A percentile compares a stretch with the other conserved stretches of the same genome.
phyloP scores from a whole-genome alignment of 257 asterid genomes.

The Solanum ossicruentum region DNA sequence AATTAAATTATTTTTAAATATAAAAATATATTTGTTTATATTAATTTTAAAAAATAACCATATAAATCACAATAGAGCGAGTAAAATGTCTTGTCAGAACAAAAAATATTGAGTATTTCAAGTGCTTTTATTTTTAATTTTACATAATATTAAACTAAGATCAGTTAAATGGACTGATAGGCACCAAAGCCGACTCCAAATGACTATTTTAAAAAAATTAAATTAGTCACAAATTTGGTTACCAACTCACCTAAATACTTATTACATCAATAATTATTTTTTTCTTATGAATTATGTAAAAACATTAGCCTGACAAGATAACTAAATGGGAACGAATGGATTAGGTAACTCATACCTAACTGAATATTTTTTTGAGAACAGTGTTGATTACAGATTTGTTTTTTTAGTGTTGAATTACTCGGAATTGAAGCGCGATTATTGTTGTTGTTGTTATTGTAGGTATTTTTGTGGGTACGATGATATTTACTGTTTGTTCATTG shows the following conservation, averaged over 20 bases:
- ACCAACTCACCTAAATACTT: not conserved
- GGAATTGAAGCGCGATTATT: not conserved
- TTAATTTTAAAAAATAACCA: too few species aligned
- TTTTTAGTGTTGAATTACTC: not conserved
- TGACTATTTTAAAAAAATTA: too few species aligned
- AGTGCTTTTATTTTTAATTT: not conserved
- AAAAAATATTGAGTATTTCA: not conserved
- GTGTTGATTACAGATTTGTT: not conserved
- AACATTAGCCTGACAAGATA: not conserved
- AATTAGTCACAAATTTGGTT: not conserved
- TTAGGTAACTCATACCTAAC: not conserved
- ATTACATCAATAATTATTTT: too few species aligned
- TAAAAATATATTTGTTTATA: too few species aligned
- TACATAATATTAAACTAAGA: not conserved
- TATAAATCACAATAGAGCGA: too few species aligned
- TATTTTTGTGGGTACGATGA: conserved; percentile 65
- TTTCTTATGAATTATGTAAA: not conserved
- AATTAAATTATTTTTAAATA: too few species aligned
- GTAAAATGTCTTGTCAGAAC: not conserved
- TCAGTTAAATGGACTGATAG: not conserved
- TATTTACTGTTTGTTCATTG: conserved; percentile 61
- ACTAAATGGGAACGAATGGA: not conserved
- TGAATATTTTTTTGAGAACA: too few species aligned
- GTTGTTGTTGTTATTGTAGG: conserved; percentile 2
- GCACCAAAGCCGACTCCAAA: not conserved